Evolutionary conservation across 257 asterid genomes (phyloP), one percentile per base, ranked within the genome.

Genomic region (Nicotiana tabacum): DNA sequence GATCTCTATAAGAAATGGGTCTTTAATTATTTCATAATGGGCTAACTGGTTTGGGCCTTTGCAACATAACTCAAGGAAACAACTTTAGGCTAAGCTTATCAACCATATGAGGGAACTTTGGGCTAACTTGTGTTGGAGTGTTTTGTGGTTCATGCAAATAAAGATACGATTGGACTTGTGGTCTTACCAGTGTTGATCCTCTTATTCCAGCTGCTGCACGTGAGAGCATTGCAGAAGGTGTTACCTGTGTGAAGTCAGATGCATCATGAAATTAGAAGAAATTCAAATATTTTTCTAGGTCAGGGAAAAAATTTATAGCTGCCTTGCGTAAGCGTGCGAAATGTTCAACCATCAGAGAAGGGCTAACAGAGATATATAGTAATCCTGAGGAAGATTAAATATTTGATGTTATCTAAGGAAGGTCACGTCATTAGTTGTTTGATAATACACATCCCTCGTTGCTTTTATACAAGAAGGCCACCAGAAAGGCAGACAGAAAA

Each of bases 151-250:
- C 24, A 24, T 13, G 60, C 24, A 12, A 27, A 35, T 72, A 6
- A 48, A 27, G 29, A 27, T 48, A 13, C 24, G 79, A 27, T 74
- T 27, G 43, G 9, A 51, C 29, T 48, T 66, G 48, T 48, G 21
- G 67, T 80, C 90, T 87, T 86, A 95, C 99, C 97, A 95, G 76
- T 80, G 98, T 96, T n/a, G 98, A 89, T 83, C 98, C 99, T 89
- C 99, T 87, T 83, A 96, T 96, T 81, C 99, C 99, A 82, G 99
- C 98, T 13, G 98, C 98, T 33, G 98, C 86, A 67, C 99, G 98
- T 11, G 99, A 93, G 72, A 96, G 92, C 94, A 94, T 85, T 56
- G 98, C 99, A 89, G 90, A 92, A 3, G 97, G 99, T 17, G 99
- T 96, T 86, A 96, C 98, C 99, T 96, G 92, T 82, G 66, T 61